Evolutionary conservation across 129 eudicot genomes (phyloP).

Genomic region (Flaveria linearis): DNA sequence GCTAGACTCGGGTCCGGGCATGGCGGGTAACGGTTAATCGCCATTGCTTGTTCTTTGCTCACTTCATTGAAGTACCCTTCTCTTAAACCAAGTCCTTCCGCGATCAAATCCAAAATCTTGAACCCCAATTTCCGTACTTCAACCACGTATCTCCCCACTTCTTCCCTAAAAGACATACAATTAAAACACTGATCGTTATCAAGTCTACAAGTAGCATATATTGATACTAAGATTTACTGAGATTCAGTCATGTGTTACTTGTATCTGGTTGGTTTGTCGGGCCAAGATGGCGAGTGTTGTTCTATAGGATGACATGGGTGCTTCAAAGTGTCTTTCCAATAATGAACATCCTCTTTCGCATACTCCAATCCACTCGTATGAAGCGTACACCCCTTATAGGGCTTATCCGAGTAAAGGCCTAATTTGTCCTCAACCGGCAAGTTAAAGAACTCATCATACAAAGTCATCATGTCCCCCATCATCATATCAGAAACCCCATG

Average conservation of each 20-base stretch:
- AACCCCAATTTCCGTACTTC: constrained; percentile 40
- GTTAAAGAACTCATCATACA: constrained; percentile 51
- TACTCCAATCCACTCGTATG: constrained; percentile 40
- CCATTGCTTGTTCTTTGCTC: constrained; percentile 29
- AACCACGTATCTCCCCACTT: constrained; percentile 29
- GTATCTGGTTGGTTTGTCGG: constrained; percentile 44
- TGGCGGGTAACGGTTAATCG: constrained; percentile 39
- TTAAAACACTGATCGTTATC: neutral
- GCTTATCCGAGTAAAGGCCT: constrained; percentile 30
- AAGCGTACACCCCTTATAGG: constrained; percentile 29
- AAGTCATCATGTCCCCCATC: constrained; percentile 37
- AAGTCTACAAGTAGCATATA: neutral
- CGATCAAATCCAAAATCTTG: constrained; percentile 41
- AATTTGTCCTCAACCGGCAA: constrained; percentile 39
- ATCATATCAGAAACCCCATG: constrained; percentile 39
- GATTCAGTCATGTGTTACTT: constrained; percentile 5
- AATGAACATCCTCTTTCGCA: constrained; percentile 37
- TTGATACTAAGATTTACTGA: neutral
- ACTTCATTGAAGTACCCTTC: constrained; percentile 33
- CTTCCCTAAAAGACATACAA: constrained; percentile 34
- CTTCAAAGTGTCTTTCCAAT: constrained; percentile 49
- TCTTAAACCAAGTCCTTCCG: constrained; percentile 47
- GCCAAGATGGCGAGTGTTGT: constrained; percentile 39
- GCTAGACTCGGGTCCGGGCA: constrained; percentile 59
- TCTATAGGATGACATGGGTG: constrained; percentile 47